Evolutionary conservation across 148 eudicot genomes (phyloP).

Genomic region (Polygonum maritimum): DNA sequence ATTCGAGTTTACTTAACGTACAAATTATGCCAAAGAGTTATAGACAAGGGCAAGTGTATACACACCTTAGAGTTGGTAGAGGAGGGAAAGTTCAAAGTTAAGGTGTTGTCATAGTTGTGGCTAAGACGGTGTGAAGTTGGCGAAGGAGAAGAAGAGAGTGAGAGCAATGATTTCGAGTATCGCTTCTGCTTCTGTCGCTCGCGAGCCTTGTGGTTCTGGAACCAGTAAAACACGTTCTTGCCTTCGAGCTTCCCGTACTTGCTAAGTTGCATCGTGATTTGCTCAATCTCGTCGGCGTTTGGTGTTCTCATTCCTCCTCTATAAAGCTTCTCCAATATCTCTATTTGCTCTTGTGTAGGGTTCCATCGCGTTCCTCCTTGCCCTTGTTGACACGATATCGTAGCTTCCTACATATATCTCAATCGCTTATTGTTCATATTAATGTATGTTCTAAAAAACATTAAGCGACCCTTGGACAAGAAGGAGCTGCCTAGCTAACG

Average conservation of each 20-base stretch:
- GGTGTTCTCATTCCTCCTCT: slow-evolving; percentile 11
- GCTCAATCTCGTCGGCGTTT: slow-evolving; percentile 10
- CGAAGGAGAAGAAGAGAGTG: background rate
- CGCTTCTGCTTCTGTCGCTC: slow-evolving; percentile 40
- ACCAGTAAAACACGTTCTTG: slow-evolving; percentile 17
- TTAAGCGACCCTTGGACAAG: too few species aligned
- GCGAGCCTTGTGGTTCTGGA: slow-evolving; percentile 16
- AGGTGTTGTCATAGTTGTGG: slow-evolving; percentile 9
- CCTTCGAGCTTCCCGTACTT: slow-evolving; percentile 14
- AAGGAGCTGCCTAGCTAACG: too few species aligned
- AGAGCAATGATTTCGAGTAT: slow-evolving; percentile 7
- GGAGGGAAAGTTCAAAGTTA: slow-evolving; percentile 21
- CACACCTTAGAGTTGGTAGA: slow-evolving; percentile 25
- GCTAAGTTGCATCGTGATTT: slow-evolving; percentile 6
- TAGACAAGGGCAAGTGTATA: background rate
- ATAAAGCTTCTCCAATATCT: slow-evolving; percentile 7
- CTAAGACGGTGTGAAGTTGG: background rate
- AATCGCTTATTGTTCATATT: too few species aligned
- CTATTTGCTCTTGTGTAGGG: slow-evolving; percentile 11
- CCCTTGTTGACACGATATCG: background rate
- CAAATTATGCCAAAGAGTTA: too few species aligned
- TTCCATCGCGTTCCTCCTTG: slow-evolving; percentile 50
- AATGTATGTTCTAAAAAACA: too few species aligned
- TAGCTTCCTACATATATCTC: background rate
- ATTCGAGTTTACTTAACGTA: too few species aligned